Percentiles rank a stretch among this genome's conserved stretches.
Evolutionary conservation across 1,284 basidiomycete genomes (phyloP).

Genomic region (Mycena sp.): DNA sequence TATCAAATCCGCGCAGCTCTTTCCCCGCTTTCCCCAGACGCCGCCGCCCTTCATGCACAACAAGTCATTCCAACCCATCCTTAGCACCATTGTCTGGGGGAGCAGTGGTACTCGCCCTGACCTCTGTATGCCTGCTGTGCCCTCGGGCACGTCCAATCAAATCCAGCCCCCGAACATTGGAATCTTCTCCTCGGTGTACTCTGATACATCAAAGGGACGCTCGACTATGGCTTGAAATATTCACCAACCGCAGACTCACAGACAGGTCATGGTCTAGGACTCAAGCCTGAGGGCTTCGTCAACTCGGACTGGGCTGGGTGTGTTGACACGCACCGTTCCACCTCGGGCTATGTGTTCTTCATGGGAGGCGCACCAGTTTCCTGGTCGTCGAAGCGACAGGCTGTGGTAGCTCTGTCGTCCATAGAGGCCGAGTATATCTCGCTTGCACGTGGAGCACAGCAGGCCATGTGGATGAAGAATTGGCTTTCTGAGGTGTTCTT

Average conservation of each 20-base stretch:
- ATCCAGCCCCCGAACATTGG: conserved; percentile 14
- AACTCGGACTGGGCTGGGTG: conserved; percentile 26
- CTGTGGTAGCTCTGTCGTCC: too few relatives aligned
- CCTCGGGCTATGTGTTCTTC: conserved; percentile 18
- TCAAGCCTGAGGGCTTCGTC: conserved; percentile 7
- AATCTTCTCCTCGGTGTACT: conserved; percentile 8
- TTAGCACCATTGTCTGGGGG: conserved; percentile 15
- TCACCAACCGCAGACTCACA: background rate
- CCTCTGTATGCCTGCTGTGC: conserved; percentile 12
- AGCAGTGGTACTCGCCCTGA: conserved; percentile 6
- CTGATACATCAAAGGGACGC: conserved; percentile 11
- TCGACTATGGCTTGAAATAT: conserved; percentile 9
- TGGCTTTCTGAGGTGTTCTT: too few relatives aligned
- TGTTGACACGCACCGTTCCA: conserved; percentile 18
- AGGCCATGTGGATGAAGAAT: too few relatives aligned
- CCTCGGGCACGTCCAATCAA: conserved; percentile 19
- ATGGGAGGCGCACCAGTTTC: conserved; percentile 16
- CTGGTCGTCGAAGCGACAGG: too few relatives aligned
- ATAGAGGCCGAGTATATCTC: too few relatives aligned
- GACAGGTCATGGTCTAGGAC: background rate
- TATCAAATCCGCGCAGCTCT: too few relatives aligned
- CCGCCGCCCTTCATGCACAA: conserved; percentile 5
- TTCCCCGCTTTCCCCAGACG: background rate
- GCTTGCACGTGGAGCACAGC: too few relatives aligned
- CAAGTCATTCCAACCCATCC: conserved; percentile 13